Evolutionary conservation across 371 early-diverging fungal genomes (phyloP).

Genomic region (Apophysomyces elegans): DNA sequence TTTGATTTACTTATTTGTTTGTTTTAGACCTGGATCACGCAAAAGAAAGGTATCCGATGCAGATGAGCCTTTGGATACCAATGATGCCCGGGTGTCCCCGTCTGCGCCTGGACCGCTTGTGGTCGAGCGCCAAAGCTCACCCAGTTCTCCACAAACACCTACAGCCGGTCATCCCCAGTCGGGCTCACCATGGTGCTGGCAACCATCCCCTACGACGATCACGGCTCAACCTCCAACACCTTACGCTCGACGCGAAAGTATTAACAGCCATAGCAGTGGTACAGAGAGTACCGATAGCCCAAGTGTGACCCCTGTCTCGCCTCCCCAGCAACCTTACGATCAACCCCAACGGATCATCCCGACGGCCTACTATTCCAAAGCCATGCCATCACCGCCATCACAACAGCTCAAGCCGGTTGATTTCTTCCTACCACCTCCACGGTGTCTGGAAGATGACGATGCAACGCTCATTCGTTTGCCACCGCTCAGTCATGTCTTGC

Average conservation of each 20-base stretch:
- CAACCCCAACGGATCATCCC: constrained; percentile 9
- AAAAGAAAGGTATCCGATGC: constrained; percentile 36
- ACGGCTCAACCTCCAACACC: neutral
- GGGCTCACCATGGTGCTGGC: constrained; percentile 8
- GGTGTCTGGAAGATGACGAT: constrained; percentile 5
- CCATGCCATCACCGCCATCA: constrained; percentile 20
- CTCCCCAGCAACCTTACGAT: constrained; percentile 21
- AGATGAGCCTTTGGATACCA: constrained; percentile 7
- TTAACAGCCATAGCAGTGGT: constrained; percentile 27
- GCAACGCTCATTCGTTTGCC: constrained; percentile 16
- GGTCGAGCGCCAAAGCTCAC: neutral
- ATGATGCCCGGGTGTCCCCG: neutral
- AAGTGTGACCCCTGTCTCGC: constrained; percentile 17
- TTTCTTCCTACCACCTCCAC: neutral
- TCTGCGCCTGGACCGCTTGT: neutral
- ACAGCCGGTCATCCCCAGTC: neutral
- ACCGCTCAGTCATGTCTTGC: constrained; percentile 24
- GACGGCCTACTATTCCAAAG: neutral
- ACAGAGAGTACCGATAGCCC: constrained; percentile 30
- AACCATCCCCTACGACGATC: constrained; percentile 5
- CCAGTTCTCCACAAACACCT: neutral
- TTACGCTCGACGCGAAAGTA: constrained; percentile 27
- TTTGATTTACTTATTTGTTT: constrained; percentile 4
- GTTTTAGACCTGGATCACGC: constrained; percentile 18
- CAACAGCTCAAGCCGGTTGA: constrained; percentile 9